Base-by-base conservation (phyloP, 352 stramenopile genomes). In the Nothophytophthora sp. region DNA sequence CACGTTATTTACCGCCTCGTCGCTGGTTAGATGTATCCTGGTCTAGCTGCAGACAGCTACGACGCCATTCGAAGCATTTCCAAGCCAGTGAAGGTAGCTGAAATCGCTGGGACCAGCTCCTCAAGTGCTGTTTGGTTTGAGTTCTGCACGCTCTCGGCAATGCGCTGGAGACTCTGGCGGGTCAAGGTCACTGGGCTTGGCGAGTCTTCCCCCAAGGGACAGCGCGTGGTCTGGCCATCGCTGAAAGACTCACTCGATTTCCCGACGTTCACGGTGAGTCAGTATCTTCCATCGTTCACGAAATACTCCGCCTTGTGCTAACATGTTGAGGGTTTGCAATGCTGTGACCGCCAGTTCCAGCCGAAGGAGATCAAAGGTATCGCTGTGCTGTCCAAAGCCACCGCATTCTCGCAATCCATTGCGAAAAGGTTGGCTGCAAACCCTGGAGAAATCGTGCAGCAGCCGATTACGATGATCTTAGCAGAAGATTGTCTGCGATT, bases 201-300 rank as follows among this genome's bases (percentile, higher is more conserved):
- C 1, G 41, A 47, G 19, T 51, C 18, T 34, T 23, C n/a, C 4
- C 35, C 5, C 12, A 54, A 50, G 13, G 28, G 37, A 11, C 15
- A 50, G 13, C 39, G 55, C 19, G 18, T 76, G 20, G 33, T 50
- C 28, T 82, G 69, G 69, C 69, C 72, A 18, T 73, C 62, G 8
- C 50, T 82, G 41, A 70, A 68, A 41, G 66, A 73, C 19, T 80
- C 60, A 19, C 70, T 80, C 19, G 66, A 63, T 8, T 62, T 63
- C 23, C 51, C 53, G 3, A 29, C 30, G 5, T 38, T 65, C 35
- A 20, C 28, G 37, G 72, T 80, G 48, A 25, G 69, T 43, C 2
- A 8, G 3, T 19, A 3, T 30, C 8, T 33, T 15, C 10, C 10
- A 4, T n/a, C n/a, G n/a, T n/a, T n/a, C n/a, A n/a, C n/a, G n/a